Conservation (phyloP, 208 protist genomes). For the Porcisia deanei region DNA sequence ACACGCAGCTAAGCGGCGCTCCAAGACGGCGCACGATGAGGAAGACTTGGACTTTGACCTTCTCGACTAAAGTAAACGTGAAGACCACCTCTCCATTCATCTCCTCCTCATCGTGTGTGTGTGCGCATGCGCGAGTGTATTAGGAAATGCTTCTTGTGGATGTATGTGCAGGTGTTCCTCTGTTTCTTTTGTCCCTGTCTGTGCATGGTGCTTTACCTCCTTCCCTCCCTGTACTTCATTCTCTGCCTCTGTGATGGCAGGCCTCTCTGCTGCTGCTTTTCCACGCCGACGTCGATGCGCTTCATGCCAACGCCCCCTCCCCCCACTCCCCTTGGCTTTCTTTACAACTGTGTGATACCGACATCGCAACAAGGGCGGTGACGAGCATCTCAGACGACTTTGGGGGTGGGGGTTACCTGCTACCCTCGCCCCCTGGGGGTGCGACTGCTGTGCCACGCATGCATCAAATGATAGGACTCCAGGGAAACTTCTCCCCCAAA, state of each 20-base stretch:
- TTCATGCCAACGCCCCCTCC: not conserved
- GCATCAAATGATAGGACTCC: not conserved
- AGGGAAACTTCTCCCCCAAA: too few relatives aligned
- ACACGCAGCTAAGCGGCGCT: not conserved
- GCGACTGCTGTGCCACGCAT: not conserved
- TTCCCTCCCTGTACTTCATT: not conserved
- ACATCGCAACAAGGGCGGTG: not conserved
- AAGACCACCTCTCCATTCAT: not conserved
- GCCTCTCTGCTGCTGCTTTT: not conserved
- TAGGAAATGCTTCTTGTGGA: not conserved
- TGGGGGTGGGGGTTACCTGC: too few relatives aligned
- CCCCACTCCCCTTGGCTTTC: not conserved
- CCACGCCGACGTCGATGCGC: not conserved
- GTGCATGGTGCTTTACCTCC: not conserved
- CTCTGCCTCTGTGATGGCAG: not conserved
- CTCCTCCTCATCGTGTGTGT: not conserved
- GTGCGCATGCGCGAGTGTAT: not conserved
- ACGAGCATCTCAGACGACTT: not conserved
- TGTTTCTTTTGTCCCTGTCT: not conserved
- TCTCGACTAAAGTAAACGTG: not conserved
- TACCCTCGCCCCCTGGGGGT: too few relatives aligned
- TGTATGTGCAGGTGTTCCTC: not conserved
- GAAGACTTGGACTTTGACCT: slow-evolving; percentile 19
- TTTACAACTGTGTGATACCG: not conserved
- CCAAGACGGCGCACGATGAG: not conserved